Conservation (phyloP, 768 basidiomycete species). For the Amanita rubescens region DNA sequence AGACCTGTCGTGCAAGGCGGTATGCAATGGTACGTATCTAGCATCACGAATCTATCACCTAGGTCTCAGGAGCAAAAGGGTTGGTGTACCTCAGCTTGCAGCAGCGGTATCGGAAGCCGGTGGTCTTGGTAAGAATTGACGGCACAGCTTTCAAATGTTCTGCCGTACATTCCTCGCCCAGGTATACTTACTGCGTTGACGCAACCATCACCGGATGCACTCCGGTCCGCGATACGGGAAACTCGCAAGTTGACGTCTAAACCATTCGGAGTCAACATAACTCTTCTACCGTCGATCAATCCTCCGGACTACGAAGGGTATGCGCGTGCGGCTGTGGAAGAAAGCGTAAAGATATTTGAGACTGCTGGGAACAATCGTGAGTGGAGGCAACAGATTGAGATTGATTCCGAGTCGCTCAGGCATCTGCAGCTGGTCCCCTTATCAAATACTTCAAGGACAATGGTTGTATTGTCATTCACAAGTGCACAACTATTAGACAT, state of each 20-base stretch:
- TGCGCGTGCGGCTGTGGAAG: conserved; percentile 74
- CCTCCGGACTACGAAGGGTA: conserved; percentile 89
- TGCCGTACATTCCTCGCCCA: conserved; percentile 16
- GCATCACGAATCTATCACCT: background rate
- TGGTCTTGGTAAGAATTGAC: conserved; percentile 53
- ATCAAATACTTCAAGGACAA: conserved; percentile 80
- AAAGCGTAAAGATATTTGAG: conserved; percentile 85
- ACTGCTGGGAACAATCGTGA: conserved; percentile 88
- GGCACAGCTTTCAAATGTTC: background rate
- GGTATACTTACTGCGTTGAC: conserved; percentile 86
- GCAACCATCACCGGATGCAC: conserved; percentile 77
- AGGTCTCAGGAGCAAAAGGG: conserved; percentile 36
- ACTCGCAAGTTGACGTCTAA: conserved; percentile 62
- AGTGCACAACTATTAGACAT: conserved; percentile 82
- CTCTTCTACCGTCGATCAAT: conserved; percentile 80
- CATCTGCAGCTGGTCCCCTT: conserved; percentile 55
- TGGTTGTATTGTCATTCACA: conserved; percentile 78
- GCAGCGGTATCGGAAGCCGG: conserved; percentile 81
- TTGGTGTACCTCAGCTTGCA: conserved; percentile 67
- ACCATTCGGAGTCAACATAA: conserved; percentile 83
- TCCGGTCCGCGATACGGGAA: conserved; percentile 74
- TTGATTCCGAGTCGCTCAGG: background rate
- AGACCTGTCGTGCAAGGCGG: conserved; percentile 84
- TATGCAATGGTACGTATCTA: conserved; percentile 70
- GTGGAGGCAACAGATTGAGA: conserved; percentile 17